A percentile compares a stretch with the other conserved stretches of the same genome.
phyloP scores from a whole-genome alignment of 2,329 filamentous ascomycete species.

The Dissoconium aciculare region DNA sequence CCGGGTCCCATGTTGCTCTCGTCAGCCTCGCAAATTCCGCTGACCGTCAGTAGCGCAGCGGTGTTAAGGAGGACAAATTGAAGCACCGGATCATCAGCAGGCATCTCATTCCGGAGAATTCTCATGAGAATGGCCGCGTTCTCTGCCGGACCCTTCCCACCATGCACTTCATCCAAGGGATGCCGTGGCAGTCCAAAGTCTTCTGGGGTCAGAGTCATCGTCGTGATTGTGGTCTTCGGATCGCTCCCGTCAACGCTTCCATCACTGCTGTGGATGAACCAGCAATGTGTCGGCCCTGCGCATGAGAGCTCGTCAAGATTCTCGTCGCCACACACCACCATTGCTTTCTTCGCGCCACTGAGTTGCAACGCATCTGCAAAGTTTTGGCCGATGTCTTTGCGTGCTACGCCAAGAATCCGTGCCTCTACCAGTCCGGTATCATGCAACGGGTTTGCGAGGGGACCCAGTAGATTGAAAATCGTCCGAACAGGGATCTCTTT shows the following conservation, averaged over 20 bases:
- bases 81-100: conserved; percentile 66
- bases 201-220: conserved; percentile 63
- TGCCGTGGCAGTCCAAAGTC: conserved; percentile 76
- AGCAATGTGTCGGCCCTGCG: conserved; percentile 76
- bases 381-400: conserved; percentile 70
- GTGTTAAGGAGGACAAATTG: conserved; percentile 93
- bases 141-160: conserved; percentile 70
- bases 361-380: conserved; percentile 75
- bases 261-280: conserved; percentile 38
- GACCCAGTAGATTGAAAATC: conserved; percentile 93
- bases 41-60: conserved; percentile 70
- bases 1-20: conserved; percentile 63
- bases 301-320: conserved; percentile 93
- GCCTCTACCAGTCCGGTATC: conserved; percentile 59
- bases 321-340: conserved; percentile 87
- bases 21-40: conserved; percentile 75
- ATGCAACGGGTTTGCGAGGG: conserved; percentile 80
- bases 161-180: conserved; percentile 61
- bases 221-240: conserved; percentile 45
- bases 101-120: conserved; percentile 59
- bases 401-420: conserved; percentile 81
- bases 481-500: conserved; percentile 85
- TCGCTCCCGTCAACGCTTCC: conserved; percentile 28
- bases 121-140: conserved; percentile 73
- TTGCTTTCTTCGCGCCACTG: conserved; percentile 62